phyloP scores from a whole-genome alignment of 768 basidiomycete species.

The Suillus plorans region DNA sequence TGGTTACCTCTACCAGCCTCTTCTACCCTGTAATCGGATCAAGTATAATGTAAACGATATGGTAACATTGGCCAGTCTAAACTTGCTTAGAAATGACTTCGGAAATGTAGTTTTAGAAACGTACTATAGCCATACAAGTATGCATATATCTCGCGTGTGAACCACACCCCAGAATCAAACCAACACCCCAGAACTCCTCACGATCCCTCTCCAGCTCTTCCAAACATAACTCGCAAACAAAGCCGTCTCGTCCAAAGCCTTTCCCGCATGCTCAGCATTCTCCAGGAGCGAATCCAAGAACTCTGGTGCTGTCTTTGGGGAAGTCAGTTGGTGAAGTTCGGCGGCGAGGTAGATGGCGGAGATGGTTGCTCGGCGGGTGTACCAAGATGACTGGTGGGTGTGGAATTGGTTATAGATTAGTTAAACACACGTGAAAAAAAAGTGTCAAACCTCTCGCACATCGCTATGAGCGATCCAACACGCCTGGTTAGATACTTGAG shows the following conservation, averaged over 20 bases:
- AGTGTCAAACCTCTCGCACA: slow-evolving; percentile 51
- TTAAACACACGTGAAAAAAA: neutral
- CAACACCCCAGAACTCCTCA: slow-evolving; percentile 62
- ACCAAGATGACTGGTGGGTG: slow-evolving; percentile 62
- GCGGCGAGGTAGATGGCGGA: slow-evolving; percentile 72
- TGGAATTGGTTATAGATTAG: neutral
- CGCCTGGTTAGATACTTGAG: slow-evolving; percentile 66
- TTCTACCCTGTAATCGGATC: no score
- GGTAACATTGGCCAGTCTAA: neutral
- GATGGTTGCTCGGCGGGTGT: slow-evolving; percentile 62
- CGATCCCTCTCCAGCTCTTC: slow-evolving; percentile 53
- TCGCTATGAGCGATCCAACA: slow-evolving; percentile 57
- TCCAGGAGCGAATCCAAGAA: slow-evolving; percentile 70
- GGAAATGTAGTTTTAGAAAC: neutral
- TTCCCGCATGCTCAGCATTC: slow-evolving; percentile 43
- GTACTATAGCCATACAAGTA: neutral
- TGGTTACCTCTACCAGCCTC: no score
- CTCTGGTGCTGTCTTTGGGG: slow-evolving; percentile 60
- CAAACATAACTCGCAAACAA: slow-evolving; percentile 63
- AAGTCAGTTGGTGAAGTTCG: slow-evolving; percentile 81
- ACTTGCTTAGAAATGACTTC: neutral
- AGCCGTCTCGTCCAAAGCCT: slow-evolving; percentile 49
- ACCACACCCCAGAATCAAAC: neutral
- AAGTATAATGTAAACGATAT: no score
- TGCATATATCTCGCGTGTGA: neutral